phyloP scores from a whole-genome alignment of 495 filamentous ascomycete genomes.

The Tuber microsphaerosporum region DNA sequence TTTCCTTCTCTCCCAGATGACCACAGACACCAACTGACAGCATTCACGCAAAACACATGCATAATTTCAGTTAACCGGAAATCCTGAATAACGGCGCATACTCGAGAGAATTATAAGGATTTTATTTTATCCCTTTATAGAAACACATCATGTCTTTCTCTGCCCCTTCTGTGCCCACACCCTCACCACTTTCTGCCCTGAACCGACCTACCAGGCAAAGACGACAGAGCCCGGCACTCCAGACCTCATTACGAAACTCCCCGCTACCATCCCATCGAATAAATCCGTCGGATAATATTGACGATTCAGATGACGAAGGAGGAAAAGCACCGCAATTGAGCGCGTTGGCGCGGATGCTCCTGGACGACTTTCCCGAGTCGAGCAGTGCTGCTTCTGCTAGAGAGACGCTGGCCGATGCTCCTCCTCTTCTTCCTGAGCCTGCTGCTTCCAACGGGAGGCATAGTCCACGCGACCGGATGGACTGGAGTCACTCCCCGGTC shows the following conservation, averaged over 20 bases:
- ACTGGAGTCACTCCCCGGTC: constrained; percentile 37
- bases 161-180: constrained; percentile 23
- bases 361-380: constrained; percentile 37
- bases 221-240: constrained; percentile 32
- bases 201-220: constrained; percentile 30
- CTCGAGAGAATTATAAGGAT: constrained; percentile 7
- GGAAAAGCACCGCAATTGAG: constrained; percentile 40
- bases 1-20: neutral
- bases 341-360: constrained; percentile 39
- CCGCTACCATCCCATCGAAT: constrained; percentile 27
- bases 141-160: constrained; percentile 21
- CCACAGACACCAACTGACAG: constrained; percentile 10
- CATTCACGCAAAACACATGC: constrained; percentile 9
- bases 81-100: constrained; percentile 4
- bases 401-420: constrained; percentile 11
- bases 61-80: constrained; percentile 13
- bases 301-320: constrained; percentile 37
- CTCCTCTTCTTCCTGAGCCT: constrained; percentile 6
- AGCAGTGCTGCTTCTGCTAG: constrained; percentile 6
- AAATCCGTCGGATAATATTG: constrained; percentile 25
- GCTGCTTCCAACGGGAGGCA: neutral
- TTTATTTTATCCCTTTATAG: neutral
- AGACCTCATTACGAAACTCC: constrained; percentile 31
- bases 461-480: constrained; percentile 26
- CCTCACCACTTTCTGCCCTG: constrained; percentile 34